Percentiles rank a stretch among this genome's conserved stretches.
Evolutionary conservation across 352 stramenopile species (phyloP).

Genomic region (Phytopythium montanum): DNA sequence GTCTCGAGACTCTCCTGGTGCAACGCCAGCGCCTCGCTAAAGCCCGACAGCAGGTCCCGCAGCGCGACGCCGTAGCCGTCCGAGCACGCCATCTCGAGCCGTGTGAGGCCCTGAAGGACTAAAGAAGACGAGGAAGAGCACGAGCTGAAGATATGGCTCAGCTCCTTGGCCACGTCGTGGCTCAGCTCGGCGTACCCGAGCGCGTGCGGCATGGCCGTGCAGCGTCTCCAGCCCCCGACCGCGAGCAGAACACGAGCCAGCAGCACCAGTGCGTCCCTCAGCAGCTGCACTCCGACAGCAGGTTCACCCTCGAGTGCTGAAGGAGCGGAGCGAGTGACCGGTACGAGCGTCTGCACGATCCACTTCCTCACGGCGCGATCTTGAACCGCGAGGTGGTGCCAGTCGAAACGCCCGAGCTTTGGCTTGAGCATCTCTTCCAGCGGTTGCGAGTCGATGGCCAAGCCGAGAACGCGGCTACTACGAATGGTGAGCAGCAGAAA

Average conservation of each 20-base stretch:
- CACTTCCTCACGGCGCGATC: slow-evolving; percentile 33
- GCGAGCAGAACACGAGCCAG: slow-evolving; percentile 42
- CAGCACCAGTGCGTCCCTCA: slow-evolving; percentile 37
- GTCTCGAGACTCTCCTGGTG: slow-evolving; percentile 44
- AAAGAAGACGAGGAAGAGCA: slow-evolving; percentile 3
- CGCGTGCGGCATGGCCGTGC: slow-evolving; percentile 35
- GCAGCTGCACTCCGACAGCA: slow-evolving; percentile 9
- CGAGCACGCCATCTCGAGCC: slow-evolving; percentile 42
- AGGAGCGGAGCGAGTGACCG: slow-evolving; percentile 10
- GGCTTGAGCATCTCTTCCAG: slow-evolving; percentile 6
- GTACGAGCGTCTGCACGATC: slow-evolving; percentile 23
- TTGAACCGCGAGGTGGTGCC: slow-evolving; percentile 15
- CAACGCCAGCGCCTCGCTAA: slow-evolving; percentile 35
- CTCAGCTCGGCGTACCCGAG: slow-evolving; percentile 40
- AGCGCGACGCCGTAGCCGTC: slow-evolving; percentile 34
- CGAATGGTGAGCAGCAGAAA: background rate
- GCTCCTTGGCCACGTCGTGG: slow-evolving; percentile 35
- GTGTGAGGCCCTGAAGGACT: slow-evolving; percentile 8
- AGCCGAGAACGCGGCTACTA: background rate
- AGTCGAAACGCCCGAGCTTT: slow-evolving; percentile 4
- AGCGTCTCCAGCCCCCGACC: slow-evolving; percentile 33
- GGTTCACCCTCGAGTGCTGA: slow-evolving; percentile 6
- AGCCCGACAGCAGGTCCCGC: slow-evolving; percentile 28
- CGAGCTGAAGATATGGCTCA: slow-evolving; percentile 10
- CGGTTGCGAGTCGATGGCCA: background rate